A percentile compares a stretch with the other conserved stretches of the same genome.
Evolutionary conservation across 23 red algal species (phyloP).

Genomic region (Gracilaria gracilis): DNA sequence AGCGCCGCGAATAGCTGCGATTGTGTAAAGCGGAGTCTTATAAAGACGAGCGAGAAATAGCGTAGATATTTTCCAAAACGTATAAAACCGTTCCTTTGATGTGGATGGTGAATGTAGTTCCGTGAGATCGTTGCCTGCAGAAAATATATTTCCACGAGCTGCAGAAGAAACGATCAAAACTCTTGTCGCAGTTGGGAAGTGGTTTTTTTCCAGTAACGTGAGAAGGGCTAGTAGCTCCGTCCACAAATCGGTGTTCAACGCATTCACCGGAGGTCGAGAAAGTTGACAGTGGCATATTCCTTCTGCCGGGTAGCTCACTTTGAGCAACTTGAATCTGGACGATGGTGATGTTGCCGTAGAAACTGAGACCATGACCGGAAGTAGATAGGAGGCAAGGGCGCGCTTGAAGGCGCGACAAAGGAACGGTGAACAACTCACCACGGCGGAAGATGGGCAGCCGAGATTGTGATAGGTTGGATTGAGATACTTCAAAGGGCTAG

Average conservation of each 20-base stretch:
- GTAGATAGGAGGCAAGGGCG: neutral
- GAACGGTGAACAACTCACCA: neutral
- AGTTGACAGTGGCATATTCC: conserved; percentile 57
- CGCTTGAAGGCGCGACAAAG: too few species aligned
- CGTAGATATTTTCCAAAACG: conserved; percentile 59
- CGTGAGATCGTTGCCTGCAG: conserved; percentile 78
- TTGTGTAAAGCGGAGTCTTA: conserved; percentile 64
- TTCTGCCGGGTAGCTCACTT: conserved; percentile 18
- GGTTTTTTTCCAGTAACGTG: conserved; percentile 26
- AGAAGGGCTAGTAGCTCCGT: conserved; percentile 42
- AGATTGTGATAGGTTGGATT: too few species aligned
- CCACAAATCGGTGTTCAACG: conserved; percentile 67
- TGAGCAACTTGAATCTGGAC: conserved; percentile 16
- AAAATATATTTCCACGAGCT: conserved; percentile 47
- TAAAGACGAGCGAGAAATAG: conserved; percentile 78
- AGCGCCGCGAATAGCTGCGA: conserved; percentile 65
- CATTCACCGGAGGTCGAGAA: conserved; percentile 69
- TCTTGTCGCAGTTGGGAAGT: conserved; percentile 8
- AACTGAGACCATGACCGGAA: neutral
- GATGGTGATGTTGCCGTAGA: neutral
- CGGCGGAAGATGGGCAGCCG: too few species aligned
- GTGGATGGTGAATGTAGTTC: conserved; percentile 72
- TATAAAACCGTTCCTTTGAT: conserved; percentile 48
- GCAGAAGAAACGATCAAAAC: conserved; percentile 60
- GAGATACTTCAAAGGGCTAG: neutral